Percentiles rank a stretch among this genome's conserved stretches.
These are phyloP conservation scores for Cryoendolithus antarcticus DNA, from an alignment of 2,329 filamentous ascomycete genomes.

Conservation along the genomic window DNA sequence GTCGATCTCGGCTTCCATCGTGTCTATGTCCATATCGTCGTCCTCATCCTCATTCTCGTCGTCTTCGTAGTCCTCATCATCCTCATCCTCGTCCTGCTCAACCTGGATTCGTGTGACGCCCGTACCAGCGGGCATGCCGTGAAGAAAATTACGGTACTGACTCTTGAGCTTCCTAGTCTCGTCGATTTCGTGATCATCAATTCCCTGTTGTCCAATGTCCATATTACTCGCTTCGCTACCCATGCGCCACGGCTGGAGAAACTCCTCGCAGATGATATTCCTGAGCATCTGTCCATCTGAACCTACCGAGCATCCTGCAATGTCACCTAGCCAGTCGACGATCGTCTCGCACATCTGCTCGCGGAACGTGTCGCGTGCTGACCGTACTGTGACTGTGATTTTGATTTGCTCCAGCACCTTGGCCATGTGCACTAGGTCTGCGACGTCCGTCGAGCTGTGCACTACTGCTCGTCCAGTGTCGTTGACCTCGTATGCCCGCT, in stretches of 20 bases:
- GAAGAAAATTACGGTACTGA: conserved; percentile 26
- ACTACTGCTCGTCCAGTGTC: conserved; percentile 77
- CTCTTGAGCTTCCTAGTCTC: conserved; percentile 33
- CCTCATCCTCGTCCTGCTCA: conserved; percentile 35
- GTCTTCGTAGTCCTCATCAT: conserved; percentile 30
- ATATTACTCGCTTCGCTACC: conserved; percentile 76
- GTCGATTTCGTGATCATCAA: conserved; percentile 66
- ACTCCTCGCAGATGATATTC: conserved; percentile 76
- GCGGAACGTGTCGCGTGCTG: conserved; percentile 84
- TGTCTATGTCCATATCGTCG: conserved; percentile 20
- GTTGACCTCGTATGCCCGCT: conserved; percentile 78
- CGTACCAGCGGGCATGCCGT: conserved; percentile 11
- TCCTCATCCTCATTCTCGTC: conserved; percentile 35
- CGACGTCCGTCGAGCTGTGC: conserved; percentile 60
- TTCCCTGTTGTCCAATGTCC: conserved; percentile 61
- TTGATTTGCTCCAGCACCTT: conserved; percentile 89
- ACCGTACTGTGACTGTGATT: conserved; percentile 87
- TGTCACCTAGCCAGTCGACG: conserved; percentile 90
- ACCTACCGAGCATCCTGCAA: conserved; percentile 77
- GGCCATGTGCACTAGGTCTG: conserved; percentile 62
- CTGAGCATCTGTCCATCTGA: conserved; percentile 67
- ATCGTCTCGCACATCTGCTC: conserved; percentile 98
- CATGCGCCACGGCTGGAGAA: conserved; percentile 74
- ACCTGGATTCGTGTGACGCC: conserved; percentile 15
- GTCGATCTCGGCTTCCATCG: conserved; percentile 34